These are phyloP conservation scores for Entophlyctis luteolus DNA, from an alignment of 192 early-diverging fungal genomes.

Conservation along the genomic window DNA sequence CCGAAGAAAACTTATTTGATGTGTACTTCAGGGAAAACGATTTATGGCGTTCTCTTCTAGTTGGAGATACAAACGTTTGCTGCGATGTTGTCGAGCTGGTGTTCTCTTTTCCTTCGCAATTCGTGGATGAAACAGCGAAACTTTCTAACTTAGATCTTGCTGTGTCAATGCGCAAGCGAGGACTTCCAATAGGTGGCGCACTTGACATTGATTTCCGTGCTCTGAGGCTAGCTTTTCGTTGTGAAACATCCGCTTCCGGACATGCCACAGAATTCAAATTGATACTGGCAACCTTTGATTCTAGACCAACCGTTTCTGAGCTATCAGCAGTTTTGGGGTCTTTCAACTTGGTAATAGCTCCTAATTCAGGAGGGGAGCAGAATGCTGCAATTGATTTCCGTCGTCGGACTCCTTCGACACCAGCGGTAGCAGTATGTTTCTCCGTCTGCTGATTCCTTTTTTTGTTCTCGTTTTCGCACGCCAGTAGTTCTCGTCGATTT, in stretches of 20 bases:
- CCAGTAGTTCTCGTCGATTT: neutral
- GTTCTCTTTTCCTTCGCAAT: no score
- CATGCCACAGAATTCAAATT: neutral
- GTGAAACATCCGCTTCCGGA: neutral
- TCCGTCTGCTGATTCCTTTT: neutral
- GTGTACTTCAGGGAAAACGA: neutral
- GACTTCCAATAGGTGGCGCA: neutral
- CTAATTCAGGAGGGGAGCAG: neutral
- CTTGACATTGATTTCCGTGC: conserved; percentile 5
- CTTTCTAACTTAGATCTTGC: no score
- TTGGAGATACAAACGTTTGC: neutral
- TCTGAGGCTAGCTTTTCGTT: neutral
- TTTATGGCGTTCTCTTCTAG: neutral
- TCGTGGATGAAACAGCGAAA: no score
- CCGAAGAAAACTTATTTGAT: neutral
- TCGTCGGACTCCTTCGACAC: neutral
- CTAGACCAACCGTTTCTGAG: neutral
- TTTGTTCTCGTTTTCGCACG: neutral
- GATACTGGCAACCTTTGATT: no score
- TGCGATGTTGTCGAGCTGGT: no score
- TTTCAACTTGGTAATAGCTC: neutral
- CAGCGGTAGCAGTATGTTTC: neutral
- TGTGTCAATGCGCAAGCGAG: no score
- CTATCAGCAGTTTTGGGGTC: neutral
- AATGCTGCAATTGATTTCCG: conserved; percentile 21